Percentiles rank a stretch among this genome's conserved stretches.
Evolutionary conservation across 345 rosid species (phyloP).

Genomic region (Schrenkiella parvula): DNA sequence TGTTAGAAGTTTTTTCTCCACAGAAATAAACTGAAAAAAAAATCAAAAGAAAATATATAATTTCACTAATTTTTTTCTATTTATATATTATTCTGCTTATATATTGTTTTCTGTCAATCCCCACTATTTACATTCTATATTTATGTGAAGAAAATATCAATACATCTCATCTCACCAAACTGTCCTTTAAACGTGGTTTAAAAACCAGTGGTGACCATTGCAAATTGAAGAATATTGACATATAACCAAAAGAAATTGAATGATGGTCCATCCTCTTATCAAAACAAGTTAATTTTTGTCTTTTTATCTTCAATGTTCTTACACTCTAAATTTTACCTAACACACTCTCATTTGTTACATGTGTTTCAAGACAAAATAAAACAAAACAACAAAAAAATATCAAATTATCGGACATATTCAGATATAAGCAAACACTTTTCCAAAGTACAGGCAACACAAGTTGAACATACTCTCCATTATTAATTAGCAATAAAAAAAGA

Average conservation of each 20-base stretch:
- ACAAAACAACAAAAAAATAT: background rate
- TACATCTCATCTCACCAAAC: background rate
- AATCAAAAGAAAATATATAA: too few species aligned
- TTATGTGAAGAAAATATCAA: background rate
- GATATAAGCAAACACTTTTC: slow-evolving; percentile 14
- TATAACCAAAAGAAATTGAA: background rate
- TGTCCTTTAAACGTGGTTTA: background rate
- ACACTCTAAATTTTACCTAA: background rate
- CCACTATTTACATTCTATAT: too few species aligned
- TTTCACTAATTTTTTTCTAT: too few species aligned
- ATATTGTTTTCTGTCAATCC: too few species aligned
- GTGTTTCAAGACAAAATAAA: background rate
- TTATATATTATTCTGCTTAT: too few species aligned
- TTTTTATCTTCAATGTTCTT: background rate
- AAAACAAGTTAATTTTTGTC: too few species aligned
- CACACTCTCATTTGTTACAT: background rate
- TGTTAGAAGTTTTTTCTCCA: too few species aligned
- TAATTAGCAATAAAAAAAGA: background rate
- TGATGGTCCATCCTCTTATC: slow-evolving; percentile 19
- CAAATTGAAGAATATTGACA: background rate
- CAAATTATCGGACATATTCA: background rate
- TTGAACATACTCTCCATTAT: background rate
- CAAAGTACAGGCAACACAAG: slow-evolving; percentile 7
- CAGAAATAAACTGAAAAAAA: too few species aligned
- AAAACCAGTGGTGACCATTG: slow-evolving; percentile 5